Base-by-base conservation (phyloP, 169 alveolate genomes). In the Plasmodium vivax region DNA sequence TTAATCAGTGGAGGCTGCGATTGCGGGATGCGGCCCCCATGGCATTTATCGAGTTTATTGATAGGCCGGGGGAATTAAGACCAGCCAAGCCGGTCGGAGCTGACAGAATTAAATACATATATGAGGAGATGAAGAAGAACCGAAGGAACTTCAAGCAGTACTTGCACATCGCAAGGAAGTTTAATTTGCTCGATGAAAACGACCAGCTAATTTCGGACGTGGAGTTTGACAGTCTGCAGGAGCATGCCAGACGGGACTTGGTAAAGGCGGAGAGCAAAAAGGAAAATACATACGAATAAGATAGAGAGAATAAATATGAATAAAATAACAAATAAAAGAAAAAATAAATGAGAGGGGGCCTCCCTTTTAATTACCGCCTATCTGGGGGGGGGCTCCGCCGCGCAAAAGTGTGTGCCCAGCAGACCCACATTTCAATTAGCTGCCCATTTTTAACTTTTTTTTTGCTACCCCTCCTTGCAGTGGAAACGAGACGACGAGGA, bases 21-120 rank as follows among this genome's bases (percentile, higher is more conserved):
- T 82, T 92, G 83, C 32, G 98, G 47, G 98, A 97, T 90, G 96
- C 98, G 6, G 97, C 98, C 3, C 98, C 98, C 2, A 95, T 97
- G 98, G 98, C 98, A 71, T 97, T 92, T 85, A 87, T 97, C 36
- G 98, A 97, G 82, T 97, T 96, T 82, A 97, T 97, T 16, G 98
- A 97, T 75, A 72, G 98, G 19, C 98, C 98, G 0, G 97, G 97
- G 3, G 98, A 97, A 95, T 43, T 96, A 43, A 92, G 97, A n/a
- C 98, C 98, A 16, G 98, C 98, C 0, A 94, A 94, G 45, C 98
- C 98, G 3, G 98, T 97, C 9, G 98, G 98, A 12, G 43, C 75
- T 41, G 93, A 84, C n/a, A 77, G 96, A 79, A 81, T 96, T 56
- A 87, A 79, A 38, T 87, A 94, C 36, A 84, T 96, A 45, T 95